A percentile compares a stretch with the other conserved stretches of the same genome.
phyloP scores from a whole-genome alignment of 163 green algal genomes.

The Prototheca stagnorum region DNA sequence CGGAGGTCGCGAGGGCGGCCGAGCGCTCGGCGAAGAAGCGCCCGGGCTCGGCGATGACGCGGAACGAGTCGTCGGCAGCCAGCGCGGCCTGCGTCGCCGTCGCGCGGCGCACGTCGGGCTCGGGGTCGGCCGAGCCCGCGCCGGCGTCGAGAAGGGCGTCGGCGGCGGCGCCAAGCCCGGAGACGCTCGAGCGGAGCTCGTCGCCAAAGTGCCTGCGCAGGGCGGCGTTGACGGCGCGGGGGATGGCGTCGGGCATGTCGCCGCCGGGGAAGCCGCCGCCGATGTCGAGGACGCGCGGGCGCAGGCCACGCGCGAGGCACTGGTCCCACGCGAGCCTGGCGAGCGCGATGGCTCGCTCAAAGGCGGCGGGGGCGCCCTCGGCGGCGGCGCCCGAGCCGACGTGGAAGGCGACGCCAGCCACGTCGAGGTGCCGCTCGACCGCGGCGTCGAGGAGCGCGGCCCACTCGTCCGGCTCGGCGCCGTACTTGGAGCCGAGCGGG shows the following conservation, averaged over 20 bases:
- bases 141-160: too few species aligned
- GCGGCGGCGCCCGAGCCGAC: conserved; percentile 75
- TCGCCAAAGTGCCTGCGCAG: conserved; percentile 76
- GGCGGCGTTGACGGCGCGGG: conserved; percentile 64
- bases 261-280: conserved; percentile 74
- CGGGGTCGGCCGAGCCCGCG: too few species aligned
- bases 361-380: conserved; percentile 29
- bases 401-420: conserved; percentile 91
- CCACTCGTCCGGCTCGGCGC: conserved; percentile 36
- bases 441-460: conserved; percentile 25
- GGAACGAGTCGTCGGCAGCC: conserved; percentile 38
- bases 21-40: conserved; percentile 89
- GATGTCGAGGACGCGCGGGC: conserved; percentile 33
- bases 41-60: conserved; percentile 89
- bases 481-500: conserved; percentile 91
- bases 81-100: too few species aligned
- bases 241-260: conserved; percentile 56
- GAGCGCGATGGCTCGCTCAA: conserved; percentile 21
- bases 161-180: too few species aligned
- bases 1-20: conserved; percentile 51
- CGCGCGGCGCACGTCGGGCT: too few species aligned
- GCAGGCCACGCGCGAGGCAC: conserved; percentile 13
- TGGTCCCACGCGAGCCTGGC: conserved; percentile 27
- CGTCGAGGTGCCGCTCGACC: conserved; percentile 39
- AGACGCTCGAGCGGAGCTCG: too few species aligned